Evolutionary conservation across 2,329 filamentous ascomycete genomes (phyloP).

Genomic region (Ophiostoma tasmaniense): DNA sequence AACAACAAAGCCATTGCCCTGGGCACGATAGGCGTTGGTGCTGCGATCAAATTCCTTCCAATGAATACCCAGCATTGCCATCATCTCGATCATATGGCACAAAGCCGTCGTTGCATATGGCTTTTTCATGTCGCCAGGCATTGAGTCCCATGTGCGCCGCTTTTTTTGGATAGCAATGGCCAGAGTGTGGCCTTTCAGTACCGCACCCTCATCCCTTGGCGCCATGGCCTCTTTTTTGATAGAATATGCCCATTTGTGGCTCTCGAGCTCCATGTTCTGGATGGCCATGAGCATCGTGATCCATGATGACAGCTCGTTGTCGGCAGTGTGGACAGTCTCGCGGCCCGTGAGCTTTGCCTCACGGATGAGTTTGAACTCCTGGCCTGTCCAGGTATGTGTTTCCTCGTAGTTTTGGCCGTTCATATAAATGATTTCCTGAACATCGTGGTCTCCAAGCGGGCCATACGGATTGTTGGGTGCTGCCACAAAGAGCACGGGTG

Average conservation of each 20-base stretch:
- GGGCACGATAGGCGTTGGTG: conserved; percentile 44
- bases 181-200: neutral
- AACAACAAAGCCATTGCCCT: conserved; percentile 39
- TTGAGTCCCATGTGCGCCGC: conserved; percentile 42
- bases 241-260: conserved; percentile 37
- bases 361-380: conserved; percentile 18
- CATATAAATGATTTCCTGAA: conserved; percentile 30
- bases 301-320: conserved; percentile 49
- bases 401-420: conserved; percentile 32
- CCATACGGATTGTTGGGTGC: conserved; percentile 34
- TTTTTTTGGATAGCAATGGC: conserved; percentile 37
- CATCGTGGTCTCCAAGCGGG: conserved; percentile 21
- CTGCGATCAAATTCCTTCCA: conserved; percentile 51
- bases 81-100: conserved; percentile 46
- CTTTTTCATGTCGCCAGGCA: conserved; percentile 38
- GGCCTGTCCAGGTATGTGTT: conserved; percentile 19
- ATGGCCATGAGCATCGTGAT: conserved; percentile 40
- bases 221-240: conserved; percentile 30
- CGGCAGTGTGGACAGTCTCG: conserved; percentile 40
- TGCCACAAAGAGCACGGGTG: conserved; percentile 43
- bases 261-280: conserved; percentile 42
- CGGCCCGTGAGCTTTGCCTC: conserved; percentile 5
- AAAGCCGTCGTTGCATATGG: conserved; percentile 47
- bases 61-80: conserved; percentile 45
- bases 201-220: neutral